Evolutionary conservation across 306 rosid species (phyloP).

Genomic region (Aeschynomene evenia): DNA sequence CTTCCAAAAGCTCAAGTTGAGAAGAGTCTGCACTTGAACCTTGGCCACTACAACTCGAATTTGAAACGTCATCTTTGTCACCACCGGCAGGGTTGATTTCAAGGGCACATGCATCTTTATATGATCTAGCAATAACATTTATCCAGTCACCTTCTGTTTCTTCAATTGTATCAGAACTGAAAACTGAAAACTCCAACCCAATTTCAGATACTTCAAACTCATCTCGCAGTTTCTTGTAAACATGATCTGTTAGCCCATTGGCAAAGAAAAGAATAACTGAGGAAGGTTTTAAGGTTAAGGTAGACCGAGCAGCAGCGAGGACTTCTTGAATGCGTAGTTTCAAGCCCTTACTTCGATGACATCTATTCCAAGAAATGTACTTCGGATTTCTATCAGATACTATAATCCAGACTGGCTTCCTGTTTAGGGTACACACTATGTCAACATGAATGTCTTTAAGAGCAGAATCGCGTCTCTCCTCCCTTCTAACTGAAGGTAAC

Average conservation of each 20-base stretch:
- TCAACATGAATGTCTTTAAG: constrained; percentile 59
- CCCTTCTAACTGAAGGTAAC: constrained; percentile 35
- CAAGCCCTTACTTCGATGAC: constrained; percentile 60
- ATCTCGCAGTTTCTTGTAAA: constrained; percentile 45
- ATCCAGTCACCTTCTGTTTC: constrained; percentile 67
- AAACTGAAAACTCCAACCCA: constrained; percentile 47
- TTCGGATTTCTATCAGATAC: constrained; percentile 84
- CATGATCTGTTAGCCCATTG: constrained; percentile 45
- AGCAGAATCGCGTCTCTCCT: constrained; percentile 21
- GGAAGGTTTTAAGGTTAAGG: constrained; percentile 65
- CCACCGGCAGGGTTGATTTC: constrained; percentile 49
- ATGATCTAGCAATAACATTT: constrained; percentile 54
- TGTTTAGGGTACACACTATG: constrained; percentile 61
- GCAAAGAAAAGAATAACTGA: constrained; percentile 81
- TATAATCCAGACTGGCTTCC: constrained; percentile 87
- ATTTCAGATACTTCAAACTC: constrained; percentile 61
- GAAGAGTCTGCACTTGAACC: constrained; percentile 29
- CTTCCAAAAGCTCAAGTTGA: constrained; percentile 29
- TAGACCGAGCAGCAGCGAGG: constrained; percentile 55
- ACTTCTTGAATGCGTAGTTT: constrained; percentile 58
- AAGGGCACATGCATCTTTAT: constrained; percentile 52
- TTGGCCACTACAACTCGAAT: constrained; percentile 23
- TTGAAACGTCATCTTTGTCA: constrained; percentile 23
- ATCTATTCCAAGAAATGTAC: constrained; percentile 58
- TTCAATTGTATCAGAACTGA: constrained; percentile 48